Percentiles rank a stretch among this genome's conserved stretches.
phyloP scores from a whole-genome alignment of 179 eudicot genomes.

The Amaranthus tricolor region DNA sequence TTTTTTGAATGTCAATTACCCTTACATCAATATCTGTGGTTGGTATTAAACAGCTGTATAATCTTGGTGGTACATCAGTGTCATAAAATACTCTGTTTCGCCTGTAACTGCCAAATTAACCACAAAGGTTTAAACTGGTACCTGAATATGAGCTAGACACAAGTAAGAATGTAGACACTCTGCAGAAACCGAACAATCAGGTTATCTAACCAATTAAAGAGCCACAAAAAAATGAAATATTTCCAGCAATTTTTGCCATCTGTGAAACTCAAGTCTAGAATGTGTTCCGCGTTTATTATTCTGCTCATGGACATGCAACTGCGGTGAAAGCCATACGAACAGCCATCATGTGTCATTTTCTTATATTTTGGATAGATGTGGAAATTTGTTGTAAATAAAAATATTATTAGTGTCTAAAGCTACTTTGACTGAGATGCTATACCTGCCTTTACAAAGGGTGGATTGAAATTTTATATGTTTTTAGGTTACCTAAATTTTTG shows the following conservation, averaged over 20 bases:
- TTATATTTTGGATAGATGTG: background rate
- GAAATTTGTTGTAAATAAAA: background rate
- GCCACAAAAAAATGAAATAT: background rate
- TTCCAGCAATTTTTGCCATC: background rate
- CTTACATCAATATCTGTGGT: no score
- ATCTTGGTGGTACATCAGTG: background rate
- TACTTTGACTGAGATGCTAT: slow-evolving; percentile 6
- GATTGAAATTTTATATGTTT: background rate
- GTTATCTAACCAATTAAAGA: no score
- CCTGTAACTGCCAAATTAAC: background rate
- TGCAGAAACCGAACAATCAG: no score
- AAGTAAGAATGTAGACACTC: no score
- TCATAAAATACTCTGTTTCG: background rate
- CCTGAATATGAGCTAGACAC: background rate
- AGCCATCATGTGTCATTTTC: background rate
- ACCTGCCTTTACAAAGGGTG: background rate
- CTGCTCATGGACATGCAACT: background rate
- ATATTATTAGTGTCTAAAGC: background rate
- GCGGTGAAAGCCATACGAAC: background rate
- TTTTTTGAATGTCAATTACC: no score
- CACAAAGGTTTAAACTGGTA: background rate
- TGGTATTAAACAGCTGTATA: background rate
- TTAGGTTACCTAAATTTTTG: background rate
- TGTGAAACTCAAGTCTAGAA: background rate
- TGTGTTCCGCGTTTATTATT: background rate